Conservation (phyloP, 2,329 filamentous ascomycete species). For the Scorias spongiosa region DNA sequence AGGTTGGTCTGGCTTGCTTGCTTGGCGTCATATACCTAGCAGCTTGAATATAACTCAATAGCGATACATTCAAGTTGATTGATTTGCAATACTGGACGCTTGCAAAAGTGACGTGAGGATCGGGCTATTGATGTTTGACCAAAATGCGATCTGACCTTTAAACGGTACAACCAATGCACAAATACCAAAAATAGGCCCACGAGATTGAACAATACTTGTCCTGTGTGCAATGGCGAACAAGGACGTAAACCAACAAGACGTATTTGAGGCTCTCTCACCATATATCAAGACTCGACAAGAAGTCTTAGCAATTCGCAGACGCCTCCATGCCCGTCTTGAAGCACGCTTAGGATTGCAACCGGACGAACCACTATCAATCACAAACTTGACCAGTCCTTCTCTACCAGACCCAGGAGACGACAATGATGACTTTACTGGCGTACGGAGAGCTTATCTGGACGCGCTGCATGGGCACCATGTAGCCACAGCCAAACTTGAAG, state of each 20-base stretch:
- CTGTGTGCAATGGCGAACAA: not conserved
- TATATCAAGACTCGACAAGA: constrained; percentile 18
- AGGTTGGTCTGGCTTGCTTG: too few species aligned
- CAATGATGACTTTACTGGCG: constrained; percentile 10
- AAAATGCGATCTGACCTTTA: too few species aligned
- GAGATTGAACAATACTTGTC: not conserved
- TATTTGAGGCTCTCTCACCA: constrained; percentile 14
- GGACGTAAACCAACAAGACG: constrained; percentile 11
- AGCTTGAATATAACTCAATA: too few species aligned
- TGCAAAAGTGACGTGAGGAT: too few species aligned
- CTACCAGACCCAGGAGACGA: constrained; percentile 4
- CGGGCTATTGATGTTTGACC: too few species aligned
- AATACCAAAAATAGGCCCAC: too few species aligned
- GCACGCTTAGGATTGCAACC: constrained; percentile 3
- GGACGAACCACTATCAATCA: constrained; percentile 1
- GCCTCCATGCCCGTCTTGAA: constrained; percentile 13
- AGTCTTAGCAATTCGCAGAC: constrained; percentile 12
- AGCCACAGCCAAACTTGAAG: constrained; percentile 15
- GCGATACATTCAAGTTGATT: too few species aligned
- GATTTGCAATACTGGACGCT: too few species aligned
- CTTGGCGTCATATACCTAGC: too few species aligned
- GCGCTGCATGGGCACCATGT: constrained; percentile 15
- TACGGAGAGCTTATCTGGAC: constrained; percentile 16
- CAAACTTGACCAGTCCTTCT: constrained; percentile 1
- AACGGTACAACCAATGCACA: too few species aligned